Evolutionary conservation across 176 grass and related monocot species (phyloP), one percentile per base, ranked within the genome.

Genomic region (Metroxylon sagu): DNA sequence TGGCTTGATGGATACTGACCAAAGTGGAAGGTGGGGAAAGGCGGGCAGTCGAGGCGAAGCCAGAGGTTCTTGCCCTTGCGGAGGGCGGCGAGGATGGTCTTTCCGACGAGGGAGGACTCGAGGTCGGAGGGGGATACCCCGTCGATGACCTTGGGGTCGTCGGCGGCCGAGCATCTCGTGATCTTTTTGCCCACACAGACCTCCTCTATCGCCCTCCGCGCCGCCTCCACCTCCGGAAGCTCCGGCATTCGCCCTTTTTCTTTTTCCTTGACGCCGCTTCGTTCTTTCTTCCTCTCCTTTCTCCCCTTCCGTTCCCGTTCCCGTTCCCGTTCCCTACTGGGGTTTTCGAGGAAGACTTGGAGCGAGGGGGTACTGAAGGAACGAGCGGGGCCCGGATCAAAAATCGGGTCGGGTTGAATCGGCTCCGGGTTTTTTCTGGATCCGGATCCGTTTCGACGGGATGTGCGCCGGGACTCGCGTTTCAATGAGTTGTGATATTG

Each of bases 41-140:
- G 79, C 26, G 71, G 79, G 28, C 75, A 72, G 16, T 79, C 66
- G 4, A 83, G 79, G n/a, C 0, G 21, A 59, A 87, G 65, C 85
- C 85, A 83, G 26, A 83, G 71, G 67, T 79, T 83, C 62, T 88
- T 88, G 26, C 85, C 74, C 67, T 88, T 83, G 23, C 67, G 66
- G 6, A 63, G 26, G 49, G 76, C 76, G 18, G 71, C 58, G n/a
- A 35, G 0, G 57, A 88, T 69, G 25, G 57, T 76, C 61, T 71
- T 76, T 21, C 85, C 80, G 71, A 73, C 49, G 17, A 89, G 72
- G 52, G 73, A 52, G 10, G 54, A 60, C 62, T 73, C 67, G 18
- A 89, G 50, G 25, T 62, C 28, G 28, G 49, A 30, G 5, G 72
- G 76, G 17, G 85, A 60, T 72, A 89, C 59, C 26, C 85, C 80